A percentile compares a stretch with the other conserved stretches of the same genome.
Conservation (phyloP, 2,329 filamentous ascomycete genomes). For the Acephala macrosclerotiorum region DNA sequence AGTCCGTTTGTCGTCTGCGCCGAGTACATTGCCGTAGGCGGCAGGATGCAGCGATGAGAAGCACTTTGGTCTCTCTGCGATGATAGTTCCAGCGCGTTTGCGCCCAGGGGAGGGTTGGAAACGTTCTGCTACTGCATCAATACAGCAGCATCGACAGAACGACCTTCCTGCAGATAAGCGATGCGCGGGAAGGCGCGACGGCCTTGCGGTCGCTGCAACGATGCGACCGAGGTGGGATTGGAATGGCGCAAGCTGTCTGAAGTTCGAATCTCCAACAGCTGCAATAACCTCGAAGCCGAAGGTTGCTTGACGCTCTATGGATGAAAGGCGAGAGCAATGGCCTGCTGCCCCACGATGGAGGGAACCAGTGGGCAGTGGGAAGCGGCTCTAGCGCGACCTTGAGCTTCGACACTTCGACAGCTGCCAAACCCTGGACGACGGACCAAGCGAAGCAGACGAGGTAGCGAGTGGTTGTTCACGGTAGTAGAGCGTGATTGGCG, state of each 20-base stretch:
- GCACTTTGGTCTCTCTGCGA: slow-evolving; percentile 39
- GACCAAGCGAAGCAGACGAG: slow-evolving; percentile 5
- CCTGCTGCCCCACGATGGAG: slow-evolving; percentile 9
- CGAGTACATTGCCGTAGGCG: slow-evolving; percentile 55
- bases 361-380: slow-evolving; percentile 6
- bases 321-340: slow-evolving; percentile 2
- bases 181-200: slow-evolving; percentile 23
- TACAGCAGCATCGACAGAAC: no score
- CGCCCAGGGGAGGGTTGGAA: slow-evolving; percentile 29
- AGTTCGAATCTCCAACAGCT: not conserved
- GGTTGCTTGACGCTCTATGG: slow-evolving; percentile 1
- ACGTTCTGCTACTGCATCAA: slow-evolving; percentile 22
- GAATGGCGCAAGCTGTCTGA: not conserved
- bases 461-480: not conserved
- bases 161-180: slow-evolving; percentile 25
- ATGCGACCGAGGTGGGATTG: slow-evolving; percentile 18
- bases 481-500: slow-evolving; percentile 16
- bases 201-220: slow-evolving; percentile 18
- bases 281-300: not conserved
- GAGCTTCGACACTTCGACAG: not conserved
- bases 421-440: not conserved
- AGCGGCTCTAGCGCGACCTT: slow-evolving; percentile 7
- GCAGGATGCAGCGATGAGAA: slow-evolving; percentile 52
- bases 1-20: slow-evolving; percentile 72
- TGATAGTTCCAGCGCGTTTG: slow-evolving; percentile 36